Percentiles rank a stretch among this genome's conserved stretches.
Evolutionary conservation across 169 alveolate genomes (phyloP).

Genomic region (Plasmodium sp.): DNA sequence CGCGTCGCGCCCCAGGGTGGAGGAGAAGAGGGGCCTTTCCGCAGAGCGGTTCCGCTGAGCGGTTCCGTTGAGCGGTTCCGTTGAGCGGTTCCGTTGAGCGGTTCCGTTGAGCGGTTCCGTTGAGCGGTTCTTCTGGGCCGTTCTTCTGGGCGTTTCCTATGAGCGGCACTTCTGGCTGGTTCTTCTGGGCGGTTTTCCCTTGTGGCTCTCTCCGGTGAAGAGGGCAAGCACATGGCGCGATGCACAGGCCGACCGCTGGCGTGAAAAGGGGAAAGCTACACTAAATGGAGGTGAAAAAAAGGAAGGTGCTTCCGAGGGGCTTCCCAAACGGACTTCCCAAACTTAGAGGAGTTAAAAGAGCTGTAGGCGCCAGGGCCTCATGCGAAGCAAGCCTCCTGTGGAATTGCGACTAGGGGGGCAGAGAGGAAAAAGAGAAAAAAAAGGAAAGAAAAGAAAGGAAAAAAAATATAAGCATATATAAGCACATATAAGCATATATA

Average conservation of each 20-base stretch:
- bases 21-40: neutral
- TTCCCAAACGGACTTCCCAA: neutral
- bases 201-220: neutral
- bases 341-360: neutral
- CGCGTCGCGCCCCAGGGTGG: neutral
- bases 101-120: too few species aligned
- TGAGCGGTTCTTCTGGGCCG: neutral
- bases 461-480: neutral
- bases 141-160: neutral
- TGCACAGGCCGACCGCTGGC: neutral
- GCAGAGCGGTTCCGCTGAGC: neutral
- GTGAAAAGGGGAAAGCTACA: neutral
- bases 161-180: neutral
- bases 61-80: too few species aligned
- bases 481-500: too few species aligned
- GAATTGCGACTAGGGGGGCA: neutral
- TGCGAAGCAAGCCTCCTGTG: neutral
- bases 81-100: too few species aligned
- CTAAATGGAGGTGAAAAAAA: neutral
- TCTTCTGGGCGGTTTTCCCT: neutral
- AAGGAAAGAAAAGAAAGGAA: neutral
- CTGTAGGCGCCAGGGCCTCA: neutral
- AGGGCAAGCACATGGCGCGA: neutral
- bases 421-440: neutral
- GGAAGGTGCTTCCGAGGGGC: neutral